Percentiles rank a stretch among this genome's conserved stretches.
phyloP scores from a whole-genome alignment of 345 rosid species.

The Murraya paniculata region DNA sequence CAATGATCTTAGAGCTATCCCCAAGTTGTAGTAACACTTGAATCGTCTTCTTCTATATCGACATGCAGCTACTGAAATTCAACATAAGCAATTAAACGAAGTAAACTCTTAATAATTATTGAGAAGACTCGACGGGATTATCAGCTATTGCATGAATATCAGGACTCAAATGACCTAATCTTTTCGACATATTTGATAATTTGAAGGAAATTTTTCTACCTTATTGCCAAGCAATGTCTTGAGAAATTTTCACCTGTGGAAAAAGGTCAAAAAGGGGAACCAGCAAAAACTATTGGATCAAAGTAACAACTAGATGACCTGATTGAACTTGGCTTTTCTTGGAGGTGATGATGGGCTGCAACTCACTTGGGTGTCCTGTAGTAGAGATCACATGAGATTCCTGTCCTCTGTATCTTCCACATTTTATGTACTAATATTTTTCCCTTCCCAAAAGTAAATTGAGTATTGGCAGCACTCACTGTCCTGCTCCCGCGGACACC shows the following conservation, averaged over 20 bases:
- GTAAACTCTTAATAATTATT: no score
- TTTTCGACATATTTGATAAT: no score
- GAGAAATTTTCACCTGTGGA: neutral
- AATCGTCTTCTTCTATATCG: no score
- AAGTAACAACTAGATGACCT: conserved; percentile 1
- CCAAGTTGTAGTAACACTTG: no score
- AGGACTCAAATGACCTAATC: no score
- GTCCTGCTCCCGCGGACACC: neutral
- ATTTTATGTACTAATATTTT: neutral
- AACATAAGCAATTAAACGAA: no score
- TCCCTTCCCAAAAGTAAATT: neutral
- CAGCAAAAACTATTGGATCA: neutral
- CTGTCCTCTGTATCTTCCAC: neutral
- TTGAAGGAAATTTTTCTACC: no score
- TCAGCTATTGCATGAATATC: no score
- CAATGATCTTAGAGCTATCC: no score
- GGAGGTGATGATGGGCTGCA: conserved; percentile 24
- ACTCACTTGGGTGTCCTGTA: conserved; percentile 37
- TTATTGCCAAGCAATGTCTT: neutral
- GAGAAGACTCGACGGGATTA: no score
- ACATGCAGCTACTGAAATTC: rapidly evolving
- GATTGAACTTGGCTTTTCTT: neutral
- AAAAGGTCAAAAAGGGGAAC: neutral
- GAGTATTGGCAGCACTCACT: neutral
- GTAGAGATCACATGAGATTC: conserved; percentile 33